phyloP scores from a whole-genome alignment of 768 basidiomycete genomes.

The Trametes cinnabarina region DNA sequence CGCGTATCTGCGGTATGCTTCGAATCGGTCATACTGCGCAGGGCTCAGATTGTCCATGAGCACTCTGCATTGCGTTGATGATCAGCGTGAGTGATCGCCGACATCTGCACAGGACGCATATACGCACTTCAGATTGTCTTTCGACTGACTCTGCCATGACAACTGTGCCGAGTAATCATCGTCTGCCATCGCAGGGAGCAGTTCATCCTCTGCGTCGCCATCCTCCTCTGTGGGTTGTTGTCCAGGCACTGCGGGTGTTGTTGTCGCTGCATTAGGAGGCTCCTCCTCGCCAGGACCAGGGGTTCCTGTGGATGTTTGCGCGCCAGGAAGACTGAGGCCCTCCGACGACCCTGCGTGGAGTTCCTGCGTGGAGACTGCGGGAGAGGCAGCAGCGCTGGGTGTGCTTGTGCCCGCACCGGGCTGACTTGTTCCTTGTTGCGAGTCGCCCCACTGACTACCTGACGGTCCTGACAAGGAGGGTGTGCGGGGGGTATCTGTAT shows the following conservation, averaged over 20 bases:
- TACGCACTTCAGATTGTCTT: slow-evolving; percentile 77
- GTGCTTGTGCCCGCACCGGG: slow-evolving; percentile 7
- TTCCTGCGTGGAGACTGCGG: slow-evolving; percentile 8
- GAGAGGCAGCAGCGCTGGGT: background rate
- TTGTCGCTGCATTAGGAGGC: slow-evolving; percentile 2
- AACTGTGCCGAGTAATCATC: slow-evolving; percentile 84
- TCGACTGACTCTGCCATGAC: slow-evolving; percentile 84
- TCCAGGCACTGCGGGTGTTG: slow-evolving; percentile 18
- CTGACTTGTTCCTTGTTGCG: slow-evolving; percentile 1
- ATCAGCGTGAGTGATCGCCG: too few relatives aligned
- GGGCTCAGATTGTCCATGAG: slow-evolving; percentile 86
- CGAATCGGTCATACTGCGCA: slow-evolving; percentile 84
- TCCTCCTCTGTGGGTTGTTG: slow-evolving; percentile 42
- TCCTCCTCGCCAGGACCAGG: slow-evolving; percentile 13
- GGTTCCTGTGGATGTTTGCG: slow-evolving; percentile 3
- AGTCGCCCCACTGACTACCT: slow-evolving; percentile 10
- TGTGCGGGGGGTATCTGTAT: slow-evolving; percentile 17
- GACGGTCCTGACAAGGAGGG: slow-evolving; percentile 14
- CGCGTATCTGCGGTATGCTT: slow-evolving; percentile 82
- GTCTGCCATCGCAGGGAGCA: slow-evolving; percentile 83
- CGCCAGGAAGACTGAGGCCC: slow-evolving; percentile 25
- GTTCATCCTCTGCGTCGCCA: slow-evolving; percentile 76
- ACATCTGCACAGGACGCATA: background rate
- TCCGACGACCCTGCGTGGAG: slow-evolving; percentile 3
- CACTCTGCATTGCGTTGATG: slow-evolving; percentile 52